Base-by-base conservation (phyloP, 176 grass and related monocot genomes). In the Chloris gayana region DNA sequence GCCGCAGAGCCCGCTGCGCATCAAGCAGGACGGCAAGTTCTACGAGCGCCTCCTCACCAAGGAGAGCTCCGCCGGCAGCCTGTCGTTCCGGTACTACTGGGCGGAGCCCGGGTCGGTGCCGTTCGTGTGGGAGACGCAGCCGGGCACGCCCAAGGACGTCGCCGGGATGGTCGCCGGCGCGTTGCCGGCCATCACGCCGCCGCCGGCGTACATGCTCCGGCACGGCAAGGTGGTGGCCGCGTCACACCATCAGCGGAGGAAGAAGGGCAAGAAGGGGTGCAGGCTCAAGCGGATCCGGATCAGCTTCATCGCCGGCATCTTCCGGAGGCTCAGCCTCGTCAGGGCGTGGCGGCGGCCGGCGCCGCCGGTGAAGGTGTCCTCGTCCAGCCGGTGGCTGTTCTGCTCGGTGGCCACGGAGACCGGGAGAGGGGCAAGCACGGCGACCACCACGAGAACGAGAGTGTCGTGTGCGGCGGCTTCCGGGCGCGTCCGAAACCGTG, bases 71-170 rank as follows among this genome's bases (percentile, higher is more conserved):
- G 81, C 62, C 60, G 75, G 83, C 35, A 87, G 75, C 77, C 89
- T 81, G 25, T 94, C 92, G 49, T 94, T 94, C 73, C 81, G 91
- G 29, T 91, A 93, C 87, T 88, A 96, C 59, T 83, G 89, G 67
- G 85, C 89, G 14, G 89, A 75, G 59, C 85, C 95, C 0, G 87
- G 87, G 5, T 89, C 95, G 9, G 89, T 97, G 62, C 95, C 95
- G n/a, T 97, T 97, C 80, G 18, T 83, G 9, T 97, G 95, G 95
- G 95, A 97, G 92, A 82, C 92, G 9, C 72, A 91, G 74, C 95
- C 95, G 2, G 95, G 95, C 35, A 97, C 87, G 33, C 95, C 95
- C 29, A 92, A 92, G 79, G 50, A 80, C 66, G n/a, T 64, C 17
- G 53, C 83, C 14, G 63, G 75, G 29, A 60, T 82, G 72, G 77